Base-by-base conservation (phyloP, 2,329 filamentous ascomycete species). In the Acrocalymma vagum region DNA sequence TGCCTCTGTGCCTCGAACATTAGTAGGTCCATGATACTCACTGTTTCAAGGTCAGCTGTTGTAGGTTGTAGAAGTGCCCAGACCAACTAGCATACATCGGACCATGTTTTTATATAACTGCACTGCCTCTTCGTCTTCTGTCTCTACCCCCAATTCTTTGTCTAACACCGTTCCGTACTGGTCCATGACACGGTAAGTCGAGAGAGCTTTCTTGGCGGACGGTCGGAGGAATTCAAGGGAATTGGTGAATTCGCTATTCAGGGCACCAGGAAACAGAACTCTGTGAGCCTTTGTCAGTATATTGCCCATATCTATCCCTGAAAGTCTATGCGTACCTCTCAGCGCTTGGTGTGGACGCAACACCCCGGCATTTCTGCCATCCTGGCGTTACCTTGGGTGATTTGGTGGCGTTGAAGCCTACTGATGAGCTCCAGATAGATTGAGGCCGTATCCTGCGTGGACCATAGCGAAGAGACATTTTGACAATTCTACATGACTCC, bases 1-100 rank as follows among this genome's bases (percentile, higher is more conserved):
- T 99, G 94, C 29, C 94, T 81, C 72, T 99, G 94, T 1, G 94
- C 92, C 63, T 99, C 94, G 63, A 96, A 96, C 92, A 97, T 97
- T 67, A 97, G 88, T 39, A 95, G 71, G 65, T 99, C 94, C 90
- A 99, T 94, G 55, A 97, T 88, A 40, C 87, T 84, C 40, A 86
- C 82, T 78, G 48, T 14, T 9, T 5, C 11, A 20, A 13, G 14
- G 31, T 42, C 22, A 48, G 32, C 25, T 20, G n/a, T 8, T 2
- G 14, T 37, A 14, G 42, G 18, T 26, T 9, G 16, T 38, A 31
- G 3, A 21, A 9, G 9, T 25, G 14, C 9, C 39, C 13, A 35
- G 13, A 5, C 5, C 20, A 6, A 38, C 71, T 28, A 51, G n/a
- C n/a, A n/a, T n/a, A 80, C 78, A 72, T 18, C 76, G 79, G 42